phyloP scores from a whole-genome alignment of 305 asterid genomes.

The Fraxinus platypoda region DNA sequence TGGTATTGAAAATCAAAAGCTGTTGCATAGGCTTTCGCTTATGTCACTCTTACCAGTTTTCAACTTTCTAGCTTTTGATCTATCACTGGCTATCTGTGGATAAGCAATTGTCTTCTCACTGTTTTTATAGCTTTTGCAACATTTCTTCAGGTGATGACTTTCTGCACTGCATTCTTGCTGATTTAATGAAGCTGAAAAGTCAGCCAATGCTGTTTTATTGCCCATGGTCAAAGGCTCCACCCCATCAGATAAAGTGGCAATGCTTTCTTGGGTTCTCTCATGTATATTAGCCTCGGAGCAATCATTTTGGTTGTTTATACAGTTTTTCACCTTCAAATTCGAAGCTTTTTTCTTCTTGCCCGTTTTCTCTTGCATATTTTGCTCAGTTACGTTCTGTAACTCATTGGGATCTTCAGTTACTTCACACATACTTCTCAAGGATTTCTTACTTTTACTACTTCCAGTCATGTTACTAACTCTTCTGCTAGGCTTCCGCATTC shows the following conservation, averaged over 20 bases:
- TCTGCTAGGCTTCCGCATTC: constrained; percentile 25
- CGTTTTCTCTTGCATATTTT: constrained; percentile 27
- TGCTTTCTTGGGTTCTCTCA: constrained; percentile 23
- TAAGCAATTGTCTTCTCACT: constrained; percentile 18
- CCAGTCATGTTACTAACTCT: constrained; percentile 28
- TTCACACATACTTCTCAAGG: constrained; percentile 33
- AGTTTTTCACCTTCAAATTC: constrained; percentile 25
- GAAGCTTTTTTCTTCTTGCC: constrained; percentile 15
- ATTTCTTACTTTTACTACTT: constrained; percentile 39
- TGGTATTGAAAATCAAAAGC: constrained; percentile 24
- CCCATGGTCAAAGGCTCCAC: constrained; percentile 24
- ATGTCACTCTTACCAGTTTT: constrained; percentile 28
- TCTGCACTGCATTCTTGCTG: constrained; percentile 24
- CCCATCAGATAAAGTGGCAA: constrained; percentile 26
- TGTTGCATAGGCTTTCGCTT: constrained; percentile 22
- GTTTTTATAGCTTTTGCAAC: constrained; percentile 22
- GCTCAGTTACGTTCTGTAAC: constrained; percentile 20
- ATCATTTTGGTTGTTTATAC: constrained; percentile 21
- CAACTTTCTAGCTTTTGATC: constrained; percentile 24
- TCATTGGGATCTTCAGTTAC: constrained; percentile 30
- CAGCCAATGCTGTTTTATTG: constrained; percentile 13
- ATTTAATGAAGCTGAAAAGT: constrained; percentile 36
- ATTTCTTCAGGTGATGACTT: constrained; percentile 25
- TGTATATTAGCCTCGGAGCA: constrained; percentile 23
- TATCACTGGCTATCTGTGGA: constrained; percentile 18